Evolutionary conservation across 306 rosid species (phyloP).

Genomic region (Quercus bicolor): DNA sequence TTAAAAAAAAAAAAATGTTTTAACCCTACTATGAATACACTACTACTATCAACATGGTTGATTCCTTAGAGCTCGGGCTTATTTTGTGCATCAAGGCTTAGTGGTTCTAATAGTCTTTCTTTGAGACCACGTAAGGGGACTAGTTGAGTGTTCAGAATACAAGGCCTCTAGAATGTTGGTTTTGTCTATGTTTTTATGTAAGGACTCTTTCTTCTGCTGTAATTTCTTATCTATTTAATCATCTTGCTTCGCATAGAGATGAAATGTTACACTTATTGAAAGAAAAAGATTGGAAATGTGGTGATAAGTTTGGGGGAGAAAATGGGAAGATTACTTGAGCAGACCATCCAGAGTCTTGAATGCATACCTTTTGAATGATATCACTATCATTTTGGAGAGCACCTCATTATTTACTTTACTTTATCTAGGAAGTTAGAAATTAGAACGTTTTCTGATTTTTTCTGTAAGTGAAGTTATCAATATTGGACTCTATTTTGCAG

Average conservation of each 20-base stretch:
- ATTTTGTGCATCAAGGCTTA: not conserved
- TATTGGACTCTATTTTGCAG: conserved; percentile 48
- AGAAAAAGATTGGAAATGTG: too few species aligned
- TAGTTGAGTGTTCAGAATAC: not conserved
- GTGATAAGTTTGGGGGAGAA: not conserved
- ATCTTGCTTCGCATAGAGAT: not conserved
- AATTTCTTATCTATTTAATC: not conserved
- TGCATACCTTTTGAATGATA: not conserved
- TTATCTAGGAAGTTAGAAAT: not conserved
- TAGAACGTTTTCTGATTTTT: not conserved
- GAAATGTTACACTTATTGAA: not conserved
- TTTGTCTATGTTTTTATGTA: not conserved
- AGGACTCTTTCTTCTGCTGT: too few species aligned
- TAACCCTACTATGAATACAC: not conserved
- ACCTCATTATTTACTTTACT: not conserved
- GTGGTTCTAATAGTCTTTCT: not conserved
- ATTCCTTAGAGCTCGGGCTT: not conserved
- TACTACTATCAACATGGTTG: not conserved
- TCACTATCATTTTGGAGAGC: not conserved
- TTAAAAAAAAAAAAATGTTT: too few species aligned
- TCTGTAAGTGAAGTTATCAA: conserved; percentile 27
- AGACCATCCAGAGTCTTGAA: not conserved
- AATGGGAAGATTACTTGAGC: not conserved
- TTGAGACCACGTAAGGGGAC: not conserved
- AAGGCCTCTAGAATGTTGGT: not conserved